phyloP scores from a whole-genome alignment of 2,329 filamentous ascomycete species.

The Pyricularia grisea region DNA sequence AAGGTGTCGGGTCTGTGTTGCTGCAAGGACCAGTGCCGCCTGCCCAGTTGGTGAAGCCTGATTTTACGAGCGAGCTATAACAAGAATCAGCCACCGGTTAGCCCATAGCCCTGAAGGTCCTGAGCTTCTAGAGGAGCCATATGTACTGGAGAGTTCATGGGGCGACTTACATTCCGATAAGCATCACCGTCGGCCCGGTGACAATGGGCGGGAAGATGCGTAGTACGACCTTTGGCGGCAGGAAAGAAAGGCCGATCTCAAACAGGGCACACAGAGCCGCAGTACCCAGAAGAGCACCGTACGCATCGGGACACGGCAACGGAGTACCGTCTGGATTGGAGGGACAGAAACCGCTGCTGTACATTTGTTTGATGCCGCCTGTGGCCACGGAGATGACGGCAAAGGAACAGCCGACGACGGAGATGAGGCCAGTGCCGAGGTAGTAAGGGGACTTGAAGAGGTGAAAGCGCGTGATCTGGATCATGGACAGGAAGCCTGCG shows the following conservation, averaged over 20 bases:
- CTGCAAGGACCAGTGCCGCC: slow-evolving; percentile 58
- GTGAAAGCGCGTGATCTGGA: slow-evolving; percentile 72
- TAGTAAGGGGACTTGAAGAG: slow-evolving; percentile 63
- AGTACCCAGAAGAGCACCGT: slow-evolving; percentile 67
- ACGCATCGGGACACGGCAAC: slow-evolving; percentile 66
- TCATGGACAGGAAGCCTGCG: slow-evolving; percentile 61
- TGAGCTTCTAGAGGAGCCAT: neutral
- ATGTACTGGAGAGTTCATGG: neutral
- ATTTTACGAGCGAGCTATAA: slow-evolving; percentile 48
- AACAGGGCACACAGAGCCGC: slow-evolving; percentile 54
- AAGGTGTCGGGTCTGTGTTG: slow-evolving; percentile 35
- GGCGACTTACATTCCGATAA: slow-evolving; percentile 52
- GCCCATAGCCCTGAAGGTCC: neutral
- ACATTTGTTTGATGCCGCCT: slow-evolving; percentile 69
- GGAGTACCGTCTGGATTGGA: slow-evolving; percentile 50
- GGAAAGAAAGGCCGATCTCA: slow-evolving; percentile 66
- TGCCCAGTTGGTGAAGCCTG: slow-evolving; percentile 69
- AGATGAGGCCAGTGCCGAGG: slow-evolving; percentile 59
- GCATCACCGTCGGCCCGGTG: slow-evolving; percentile 35
- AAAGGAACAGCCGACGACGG: slow-evolving; percentile 57
- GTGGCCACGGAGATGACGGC: slow-evolving; percentile 65
- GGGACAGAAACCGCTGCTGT: slow-evolving; percentile 59
- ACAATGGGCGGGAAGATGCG: slow-evolving; percentile 67
- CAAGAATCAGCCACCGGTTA: neutral
- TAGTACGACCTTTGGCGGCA: slow-evolving; percentile 58